Base-by-base conservation (phyloP, 306 rosid species). In the Corylus heterophylla region DNA sequence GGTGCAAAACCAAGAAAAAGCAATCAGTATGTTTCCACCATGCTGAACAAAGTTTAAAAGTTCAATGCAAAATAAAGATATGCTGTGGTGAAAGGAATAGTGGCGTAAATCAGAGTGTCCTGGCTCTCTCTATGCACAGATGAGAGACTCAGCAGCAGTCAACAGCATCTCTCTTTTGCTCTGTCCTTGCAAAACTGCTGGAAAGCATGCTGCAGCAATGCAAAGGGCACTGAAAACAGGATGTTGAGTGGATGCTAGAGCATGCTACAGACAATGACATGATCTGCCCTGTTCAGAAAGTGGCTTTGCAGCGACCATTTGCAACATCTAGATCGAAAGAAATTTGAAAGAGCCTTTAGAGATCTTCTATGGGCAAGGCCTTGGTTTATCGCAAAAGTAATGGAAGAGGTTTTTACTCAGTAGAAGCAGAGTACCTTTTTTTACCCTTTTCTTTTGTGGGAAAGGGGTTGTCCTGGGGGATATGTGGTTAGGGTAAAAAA, bases 21-120 rank as follows among this genome's bases (percentile, higher is more conserved):
- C 67, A 69, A 75, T 85, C 67, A 79, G 78, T 75, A 68, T 90
- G 94, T 90, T 76, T 39, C 88, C 85, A 85, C 81, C 83, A 78
- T 81, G 89, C 88, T 81, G 72, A 82, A 84, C 87, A 83, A 68
- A 39, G 73, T 81, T 79, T 2, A 52, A 17, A 49, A 56, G 52
- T 12, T 12, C 52, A 49, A 10, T 9, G 68, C 37, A 10, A 25
- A 67, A 67, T 54, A 47, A 69, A 55, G 12, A 68, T 29, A 9
- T 67, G 72, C 50, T n/a, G 51, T 37, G 25, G 72, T 42, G 25
- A 42, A 39, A 17, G 66, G 31, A 58, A 37, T 35, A 35, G 20
- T 64, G 48, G 70, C 6, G 45, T 16, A 35, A 64, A 64, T 37
- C 48, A 22, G 13, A 58, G 64, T 58, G 61, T 54, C 61, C 66